These are phyloP conservation scores for Russula dissimulans DNA, from an alignment of 768 basidiomycete genomes.

Conservation along the genomic window DNA sequence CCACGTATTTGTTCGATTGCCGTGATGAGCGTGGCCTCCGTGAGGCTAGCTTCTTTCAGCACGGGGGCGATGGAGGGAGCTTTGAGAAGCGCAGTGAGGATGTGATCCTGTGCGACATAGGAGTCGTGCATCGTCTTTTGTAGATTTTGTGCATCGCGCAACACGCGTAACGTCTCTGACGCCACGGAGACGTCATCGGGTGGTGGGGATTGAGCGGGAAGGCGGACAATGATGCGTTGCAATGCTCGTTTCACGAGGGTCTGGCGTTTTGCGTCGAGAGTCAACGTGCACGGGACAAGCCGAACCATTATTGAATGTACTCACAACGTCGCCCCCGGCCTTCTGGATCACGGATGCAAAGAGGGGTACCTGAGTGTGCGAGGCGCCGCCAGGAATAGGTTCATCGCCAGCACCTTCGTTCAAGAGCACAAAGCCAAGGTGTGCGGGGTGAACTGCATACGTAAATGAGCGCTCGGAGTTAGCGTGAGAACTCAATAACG, in stretches of 20 bases:
- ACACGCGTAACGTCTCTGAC: constrained; percentile 45
- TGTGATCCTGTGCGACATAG: constrained; percentile 88
- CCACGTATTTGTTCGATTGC: constrained; percentile 75
- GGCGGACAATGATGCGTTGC: constrained; percentile 67
- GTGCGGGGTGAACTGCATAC: constrained; percentile 63
- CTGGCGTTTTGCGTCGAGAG: constrained; percentile 27
- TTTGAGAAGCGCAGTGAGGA: constrained; percentile 77
- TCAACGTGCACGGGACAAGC: neutral
- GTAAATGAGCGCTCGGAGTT: neutral
- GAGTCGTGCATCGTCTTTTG: constrained; percentile 85
- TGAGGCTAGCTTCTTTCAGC: constrained; percentile 69
- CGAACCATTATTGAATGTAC: constrained; percentile 22
- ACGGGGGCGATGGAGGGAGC: constrained; percentile 57
- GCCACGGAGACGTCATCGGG: constrained; percentile 72
- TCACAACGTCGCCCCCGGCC: constrained; percentile 78
- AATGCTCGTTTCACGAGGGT: constrained; percentile 55
- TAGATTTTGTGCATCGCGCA: constrained; percentile 66
- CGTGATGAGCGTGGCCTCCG: constrained; percentile 61
- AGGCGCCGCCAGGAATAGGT: constrained; percentile 28
- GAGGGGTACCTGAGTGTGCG: constrained; percentile 40
- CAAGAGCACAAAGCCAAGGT: constrained; percentile 73
- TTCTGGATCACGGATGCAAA: constrained; percentile 71
- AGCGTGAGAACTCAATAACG: constrained; percentile 14
- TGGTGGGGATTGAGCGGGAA: constrained; percentile 77
- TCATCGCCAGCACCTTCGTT: constrained; percentile 47